Evolutionary conservation across 2,329 filamentous ascomycete species (phyloP), one percentile per base, ranked within the genome.

Genomic region (Penicillium sp.): DNA sequence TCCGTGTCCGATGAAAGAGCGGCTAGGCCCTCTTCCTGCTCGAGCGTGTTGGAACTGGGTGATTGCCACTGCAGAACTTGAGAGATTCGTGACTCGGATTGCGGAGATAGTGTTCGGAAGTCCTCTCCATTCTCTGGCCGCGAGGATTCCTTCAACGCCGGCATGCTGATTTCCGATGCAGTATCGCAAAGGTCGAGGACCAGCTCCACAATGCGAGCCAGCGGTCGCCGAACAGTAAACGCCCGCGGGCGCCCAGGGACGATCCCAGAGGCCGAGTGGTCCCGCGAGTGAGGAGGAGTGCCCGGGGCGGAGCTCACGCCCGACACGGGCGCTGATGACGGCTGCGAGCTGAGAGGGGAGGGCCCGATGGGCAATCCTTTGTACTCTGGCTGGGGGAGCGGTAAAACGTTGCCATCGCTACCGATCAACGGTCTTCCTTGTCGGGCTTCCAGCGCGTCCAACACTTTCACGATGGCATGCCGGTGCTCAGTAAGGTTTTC

Each of bases 1-100:
- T 94, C 90, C 0, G 92, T 97, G 67, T 99, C 94, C 13, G 89
- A 82, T 68, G 91, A 96, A n/a, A 99, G 76, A 24, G 91, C 72
- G 33, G 90, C 87, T 22, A 99, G 77, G 0, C 94, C 94, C 65
- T 95, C 89, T 68, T 97, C 92, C 68, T 96, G 91, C 56, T 99
- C 94, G 14, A 96, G 75, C 0, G 91, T 94, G 64, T 92, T 92
- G 44, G 87, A 88, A 63, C 90, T 92, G 0, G 94, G 94, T 5
- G 92, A 96, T 66, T 96, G 91, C 94, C 95, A 99, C 69, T 96
- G 91, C 60, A 95, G 72, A 5, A 99, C 92, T 70, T 99, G 94
- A 1, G 89, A 89, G 62, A 97, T 95, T 28, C 92, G 86, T 39
- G 90, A 94, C 69, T 99, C 94, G 0, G 95, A 99, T 66, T 96